Evolutionary conservation across 2,329 filamentous ascomycete genomes (phyloP).

Genomic region (Cercospora nicotianae): DNA sequence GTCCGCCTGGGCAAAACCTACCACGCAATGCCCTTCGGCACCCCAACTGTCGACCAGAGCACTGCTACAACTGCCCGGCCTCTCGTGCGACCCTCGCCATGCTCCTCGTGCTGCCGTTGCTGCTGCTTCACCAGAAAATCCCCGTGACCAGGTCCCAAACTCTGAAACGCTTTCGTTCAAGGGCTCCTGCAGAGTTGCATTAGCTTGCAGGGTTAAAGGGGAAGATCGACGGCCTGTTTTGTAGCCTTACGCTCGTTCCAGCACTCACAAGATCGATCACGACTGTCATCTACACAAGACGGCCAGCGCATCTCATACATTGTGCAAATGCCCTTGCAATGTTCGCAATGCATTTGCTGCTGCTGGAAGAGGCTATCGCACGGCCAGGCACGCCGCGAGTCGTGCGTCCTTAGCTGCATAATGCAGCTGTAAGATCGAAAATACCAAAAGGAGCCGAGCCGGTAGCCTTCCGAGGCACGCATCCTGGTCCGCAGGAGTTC

Average conservation of each 20-base stretch:
- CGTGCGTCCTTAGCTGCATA: conserved; percentile 10
- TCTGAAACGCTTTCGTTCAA: conserved; percentile 12
- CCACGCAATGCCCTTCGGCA: not conserved
- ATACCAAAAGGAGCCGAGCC: conserved; percentile 11
- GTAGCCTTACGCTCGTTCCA: conserved; percentile 9
- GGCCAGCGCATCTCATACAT: not conserved
- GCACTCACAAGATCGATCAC: not conserved
- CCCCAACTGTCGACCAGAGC: not conserved
- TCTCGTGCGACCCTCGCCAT: not conserved
- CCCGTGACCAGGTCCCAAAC: conserved; percentile 8
- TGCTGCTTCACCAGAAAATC: not conserved
- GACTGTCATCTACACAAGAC: not conserved
- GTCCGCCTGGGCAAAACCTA: not conserved
- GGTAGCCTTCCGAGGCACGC: conserved; percentile 1
- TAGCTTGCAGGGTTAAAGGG: conserved; percentile 9
- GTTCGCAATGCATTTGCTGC: not conserved
- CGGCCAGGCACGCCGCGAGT: conserved; percentile 9
- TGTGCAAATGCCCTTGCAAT: not conserved
- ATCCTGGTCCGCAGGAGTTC: conserved; percentile 8
- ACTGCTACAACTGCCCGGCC: not conserved
- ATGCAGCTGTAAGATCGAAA: conserved; percentile 10
- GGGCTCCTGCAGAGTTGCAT: conserved; percentile 14
- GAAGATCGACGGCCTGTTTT: conserved; percentile 9
- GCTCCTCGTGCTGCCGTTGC: not conserved
- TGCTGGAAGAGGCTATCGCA: not conserved